These are phyloP conservation scores for Mycena crocata DNA, from an alignment of 768 basidiomycete genomes.

Conservation along the genomic window DNA sequence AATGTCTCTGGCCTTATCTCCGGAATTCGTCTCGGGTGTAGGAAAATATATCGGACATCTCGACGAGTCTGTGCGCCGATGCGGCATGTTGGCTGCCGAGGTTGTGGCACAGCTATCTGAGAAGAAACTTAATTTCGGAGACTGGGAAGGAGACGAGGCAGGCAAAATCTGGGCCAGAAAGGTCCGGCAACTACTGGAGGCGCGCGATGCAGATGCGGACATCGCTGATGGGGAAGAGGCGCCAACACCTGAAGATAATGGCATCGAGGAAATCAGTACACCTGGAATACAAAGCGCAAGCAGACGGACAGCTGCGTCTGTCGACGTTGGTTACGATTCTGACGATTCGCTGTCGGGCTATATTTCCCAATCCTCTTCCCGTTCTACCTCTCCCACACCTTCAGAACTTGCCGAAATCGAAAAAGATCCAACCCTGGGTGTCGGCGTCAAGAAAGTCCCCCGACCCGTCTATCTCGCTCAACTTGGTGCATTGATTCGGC, in stretches of 20 bases:
- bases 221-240: constrained; percentile 34
- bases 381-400: constrained; percentile 83
- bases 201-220: constrained; percentile 64
- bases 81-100: constrained; percentile 95
- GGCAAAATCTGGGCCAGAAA: constrained; percentile 73
- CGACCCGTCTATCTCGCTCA: constrained; percentile 93
- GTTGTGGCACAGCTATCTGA: constrained; percentile 70
- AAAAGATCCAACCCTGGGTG: constrained; percentile 83
- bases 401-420: constrained; percentile 87
- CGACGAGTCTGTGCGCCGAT: constrained; percentile 80
- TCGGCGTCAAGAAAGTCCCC: constrained; percentile 75
- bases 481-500: constrained; percentile 80
- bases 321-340: constrained; percentile 68
- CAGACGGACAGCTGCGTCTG: constrained; percentile 33
- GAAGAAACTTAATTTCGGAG: constrained; percentile 81
- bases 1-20: constrained; percentile 60
- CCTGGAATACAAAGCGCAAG: constrained; percentile 23
- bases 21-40: constrained; percentile 75
- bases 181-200: constrained; percentile 64
- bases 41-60: constrained; percentile 82
- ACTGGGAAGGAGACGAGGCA: constrained; percentile 83
- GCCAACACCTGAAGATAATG: constrained; percentile 15
- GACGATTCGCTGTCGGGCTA: constrained; percentile 90
- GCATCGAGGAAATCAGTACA: constrained; percentile 20
- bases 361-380: constrained; percentile 71